These are phyloP conservation scores for Hippophae tibetana DNA, from an alignment of 306 rosid genomes.

Conservation along the genomic window DNA sequence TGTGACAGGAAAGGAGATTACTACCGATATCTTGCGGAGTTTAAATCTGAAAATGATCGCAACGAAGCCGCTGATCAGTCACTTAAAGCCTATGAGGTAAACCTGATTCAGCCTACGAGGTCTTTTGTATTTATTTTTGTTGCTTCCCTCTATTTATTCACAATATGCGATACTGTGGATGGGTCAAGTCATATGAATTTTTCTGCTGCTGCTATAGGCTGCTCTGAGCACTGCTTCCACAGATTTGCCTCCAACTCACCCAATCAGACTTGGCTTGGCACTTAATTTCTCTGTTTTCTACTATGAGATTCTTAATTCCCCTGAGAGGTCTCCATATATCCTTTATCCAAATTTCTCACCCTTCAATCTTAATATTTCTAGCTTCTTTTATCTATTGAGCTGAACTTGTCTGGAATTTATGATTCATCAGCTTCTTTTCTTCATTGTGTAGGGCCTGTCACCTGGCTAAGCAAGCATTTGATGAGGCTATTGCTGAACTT, in stretches of 20 bases:
- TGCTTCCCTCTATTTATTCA: background rate
- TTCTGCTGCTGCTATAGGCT: constrained; percentile 16
- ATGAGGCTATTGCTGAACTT: constrained; percentile 38
- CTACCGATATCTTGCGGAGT: constrained; percentile 40
- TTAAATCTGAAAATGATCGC: constrained; percentile 26
- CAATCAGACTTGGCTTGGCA: constrained; percentile 57
- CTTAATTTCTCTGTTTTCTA: constrained; percentile 65
- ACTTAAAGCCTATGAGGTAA: constrained; percentile 34
- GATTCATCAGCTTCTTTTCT: background rate
- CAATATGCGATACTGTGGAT: background rate
- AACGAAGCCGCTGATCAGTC: constrained; percentile 40
- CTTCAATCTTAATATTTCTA: background rate
- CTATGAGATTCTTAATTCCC: constrained; percentile 62
- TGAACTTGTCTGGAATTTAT: background rate
- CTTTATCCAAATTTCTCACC: background rate
- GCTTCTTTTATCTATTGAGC: background rate
- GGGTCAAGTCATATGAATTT: background rate
- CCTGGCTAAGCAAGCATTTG: constrained; percentile 36
- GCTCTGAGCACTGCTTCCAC: constrained; percentile 25
- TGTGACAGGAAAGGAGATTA: constrained; percentile 40
- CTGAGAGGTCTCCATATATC: constrained; percentile 40
- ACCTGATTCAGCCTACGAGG: constrained; percentile 3
- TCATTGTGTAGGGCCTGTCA: constrained; percentile 30
- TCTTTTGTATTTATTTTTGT: background rate
- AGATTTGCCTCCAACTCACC: constrained; percentile 55